A percentile compares a stretch with the other conserved stretches of the same genome.
These are phyloP conservation scores for Metarhizium rileyi DNA, from an alignment of 2,329 filamentous ascomycete species.

Conservation along the genomic window DNA sequence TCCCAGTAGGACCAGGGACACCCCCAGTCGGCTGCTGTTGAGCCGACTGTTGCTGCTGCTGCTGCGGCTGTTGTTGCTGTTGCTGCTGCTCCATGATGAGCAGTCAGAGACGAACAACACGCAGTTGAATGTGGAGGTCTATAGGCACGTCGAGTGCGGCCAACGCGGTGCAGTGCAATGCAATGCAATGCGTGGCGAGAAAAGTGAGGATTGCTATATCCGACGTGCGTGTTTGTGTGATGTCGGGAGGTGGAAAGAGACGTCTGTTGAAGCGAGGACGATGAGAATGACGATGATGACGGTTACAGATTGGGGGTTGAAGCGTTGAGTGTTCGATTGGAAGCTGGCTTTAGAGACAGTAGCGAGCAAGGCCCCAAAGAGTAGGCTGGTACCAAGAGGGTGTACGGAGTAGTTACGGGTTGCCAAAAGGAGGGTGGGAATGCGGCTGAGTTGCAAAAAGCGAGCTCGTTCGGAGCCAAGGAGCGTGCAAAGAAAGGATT, in stretches of 20 bases:
- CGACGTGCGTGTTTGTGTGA: neutral
- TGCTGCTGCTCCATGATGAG: constrained; percentile 48
- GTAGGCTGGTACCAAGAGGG: constrained; percentile 5
- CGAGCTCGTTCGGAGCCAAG: constrained; percentile 26
- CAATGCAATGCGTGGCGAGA: neutral
- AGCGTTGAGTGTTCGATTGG: neutral
- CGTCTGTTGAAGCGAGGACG: neutral
- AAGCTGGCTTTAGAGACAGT: constrained; percentile 12
- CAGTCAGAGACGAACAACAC: constrained; percentile 33
- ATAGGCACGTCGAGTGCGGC: constrained; percentile 32
- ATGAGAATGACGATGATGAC: neutral
- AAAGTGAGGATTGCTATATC: neutral
- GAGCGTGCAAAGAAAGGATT: constrained; percentile 26
- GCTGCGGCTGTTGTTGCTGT: constrained; percentile 41
- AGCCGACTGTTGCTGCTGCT: constrained; percentile 32
- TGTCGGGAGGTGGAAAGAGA: neutral
- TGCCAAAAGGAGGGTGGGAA: constrained; percentile 27
- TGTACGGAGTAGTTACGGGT: constrained; percentile 24
- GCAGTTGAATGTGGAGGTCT: neutral
- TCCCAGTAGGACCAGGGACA: constrained; percentile 66
- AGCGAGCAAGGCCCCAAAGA: constrained; percentile 9
- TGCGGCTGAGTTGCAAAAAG: constrained; percentile 15
- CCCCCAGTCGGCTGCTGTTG: constrained; percentile 43
- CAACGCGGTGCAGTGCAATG: constrained; percentile 8
- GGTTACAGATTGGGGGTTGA: neutral